These are phyloP conservation scores for Phyllostachys edulis DNA, from an alignment of 176 grass and related monocot species.

Conservation along the genomic window DNA sequence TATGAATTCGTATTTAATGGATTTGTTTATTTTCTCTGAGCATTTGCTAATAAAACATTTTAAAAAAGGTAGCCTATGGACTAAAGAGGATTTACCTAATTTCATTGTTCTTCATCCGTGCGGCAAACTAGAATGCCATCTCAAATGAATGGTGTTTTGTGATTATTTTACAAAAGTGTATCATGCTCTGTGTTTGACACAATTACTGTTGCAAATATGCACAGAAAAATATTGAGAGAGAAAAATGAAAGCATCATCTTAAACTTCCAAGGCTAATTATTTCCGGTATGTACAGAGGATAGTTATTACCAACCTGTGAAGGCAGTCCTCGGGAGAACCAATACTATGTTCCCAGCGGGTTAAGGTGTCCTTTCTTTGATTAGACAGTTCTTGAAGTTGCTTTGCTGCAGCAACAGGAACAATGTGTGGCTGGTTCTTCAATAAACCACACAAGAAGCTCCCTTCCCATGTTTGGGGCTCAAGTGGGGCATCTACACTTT, in stretches of 20 bases:
- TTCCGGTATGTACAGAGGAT: neutral
- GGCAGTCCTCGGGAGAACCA: constrained; percentile 49
- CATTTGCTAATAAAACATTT: neutral
- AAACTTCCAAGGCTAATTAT: neutral
- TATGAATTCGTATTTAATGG: neutral
- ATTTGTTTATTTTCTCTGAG: neutral
- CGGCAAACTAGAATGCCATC: neutral
- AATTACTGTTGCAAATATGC: neutral
- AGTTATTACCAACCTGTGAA: constrained; percentile 58
- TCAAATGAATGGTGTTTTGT: neutral
- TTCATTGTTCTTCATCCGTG: neutral
- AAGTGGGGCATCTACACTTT: constrained; percentile 55
- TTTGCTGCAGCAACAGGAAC: constrained; percentile 48
- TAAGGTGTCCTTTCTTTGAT: constrained; percentile 51
- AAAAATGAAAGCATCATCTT: neutral
- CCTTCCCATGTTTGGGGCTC: constrained; percentile 61
- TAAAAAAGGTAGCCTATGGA: neutral
- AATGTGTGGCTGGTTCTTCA: constrained; percentile 57
- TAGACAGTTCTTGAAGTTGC: constrained; percentile 56
- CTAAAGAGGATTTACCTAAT: neutral
- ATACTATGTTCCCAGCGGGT: constrained; percentile 57
- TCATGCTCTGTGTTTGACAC: neutral
- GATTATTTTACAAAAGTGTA: constrained; percentile 2
- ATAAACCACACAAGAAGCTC: constrained; percentile 59
- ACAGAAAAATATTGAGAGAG: neutral